Percentiles rank a stretch among this genome's conserved stretches.
Conservation (phyloP, 139 green algal genomes). For the Chlorella sp. region DNA sequence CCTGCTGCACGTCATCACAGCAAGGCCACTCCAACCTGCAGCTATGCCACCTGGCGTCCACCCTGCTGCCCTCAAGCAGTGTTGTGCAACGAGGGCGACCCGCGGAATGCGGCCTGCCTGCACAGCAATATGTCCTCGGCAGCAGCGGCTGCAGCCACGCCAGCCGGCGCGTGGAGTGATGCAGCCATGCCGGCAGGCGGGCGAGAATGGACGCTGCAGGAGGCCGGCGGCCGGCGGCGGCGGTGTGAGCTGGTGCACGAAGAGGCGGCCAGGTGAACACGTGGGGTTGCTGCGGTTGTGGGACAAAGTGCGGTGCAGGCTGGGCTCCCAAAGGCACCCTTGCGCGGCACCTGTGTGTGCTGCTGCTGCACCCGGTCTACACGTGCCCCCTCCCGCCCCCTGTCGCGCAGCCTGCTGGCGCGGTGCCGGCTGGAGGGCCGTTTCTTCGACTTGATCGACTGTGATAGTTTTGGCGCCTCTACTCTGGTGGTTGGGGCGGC, state of each 20-base stretch:
- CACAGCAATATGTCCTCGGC: background rate
- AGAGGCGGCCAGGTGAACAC: conserved; percentile 1
- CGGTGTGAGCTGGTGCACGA: conserved; percentile 4
- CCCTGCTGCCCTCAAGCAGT: conserved; percentile 1
- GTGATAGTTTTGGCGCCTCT: conserved; percentile 10
- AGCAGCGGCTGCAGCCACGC: background rate
- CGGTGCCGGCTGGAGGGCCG: conserved; percentile 6
- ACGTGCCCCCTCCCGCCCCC: too few relatives aligned
- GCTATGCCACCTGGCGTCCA: too few relatives aligned
- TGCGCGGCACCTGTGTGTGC: too few relatives aligned
- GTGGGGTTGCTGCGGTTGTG: background rate
- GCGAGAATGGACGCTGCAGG: background rate
- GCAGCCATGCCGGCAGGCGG: background rate
- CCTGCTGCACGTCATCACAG: too few relatives aligned
- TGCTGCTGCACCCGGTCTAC: too few relatives aligned
- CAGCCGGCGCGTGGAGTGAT: background rate
- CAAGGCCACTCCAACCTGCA: too few relatives aligned
- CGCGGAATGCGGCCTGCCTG: background rate
- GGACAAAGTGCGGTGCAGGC: too few relatives aligned
- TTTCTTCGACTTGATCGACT: conserved; percentile 31
- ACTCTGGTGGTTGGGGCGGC: background rate
- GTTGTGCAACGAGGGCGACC: conserved; percentile 21
- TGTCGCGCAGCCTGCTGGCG: conserved; percentile 18
- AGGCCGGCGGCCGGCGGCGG: background rate
- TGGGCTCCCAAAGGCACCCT: background rate